Conservation (phyloP, 345 rosid genomes). For the Gossypium anomalum region DNA sequence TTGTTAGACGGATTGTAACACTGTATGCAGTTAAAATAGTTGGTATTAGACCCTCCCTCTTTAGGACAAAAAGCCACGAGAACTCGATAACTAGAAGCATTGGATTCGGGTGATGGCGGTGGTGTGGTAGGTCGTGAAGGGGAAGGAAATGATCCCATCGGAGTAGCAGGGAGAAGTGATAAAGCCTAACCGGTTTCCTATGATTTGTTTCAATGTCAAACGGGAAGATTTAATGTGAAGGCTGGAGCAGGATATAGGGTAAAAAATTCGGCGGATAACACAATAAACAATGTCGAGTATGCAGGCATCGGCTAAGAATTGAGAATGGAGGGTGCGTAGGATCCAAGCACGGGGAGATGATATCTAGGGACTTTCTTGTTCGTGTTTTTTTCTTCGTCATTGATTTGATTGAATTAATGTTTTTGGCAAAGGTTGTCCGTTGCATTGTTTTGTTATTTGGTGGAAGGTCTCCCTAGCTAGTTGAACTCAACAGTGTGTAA, state of each 20-base stretch:
- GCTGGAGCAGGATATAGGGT: neutral
- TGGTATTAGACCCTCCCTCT: constrained; percentile 13
- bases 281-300: constrained; percentile 15
- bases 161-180: neutral
- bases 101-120: constrained; percentile 11
- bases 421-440: constrained; percentile 15
- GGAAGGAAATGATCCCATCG: constrained; percentile 34
- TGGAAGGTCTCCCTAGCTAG: neutral
- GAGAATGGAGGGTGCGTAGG: constrained; percentile 3
- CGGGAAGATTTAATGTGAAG: constrained; percentile 6
- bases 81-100: constrained; percentile 15
- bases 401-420: neutral
- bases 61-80: constrained; percentile 34
- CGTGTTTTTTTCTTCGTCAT: neutral
- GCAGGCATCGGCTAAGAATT: constrained; percentile 27
- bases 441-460: constrained; percentile 7
- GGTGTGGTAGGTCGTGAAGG: neutral
- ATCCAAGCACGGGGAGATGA: constrained; percentile 5
- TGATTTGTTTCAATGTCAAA: constrained; percentile 6
- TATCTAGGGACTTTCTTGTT: constrained; percentile 13
- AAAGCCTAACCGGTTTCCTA: neutral
- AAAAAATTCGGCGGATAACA: constrained; percentile 16
- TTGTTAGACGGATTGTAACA: constrained; percentile 34
- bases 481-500: neutral
- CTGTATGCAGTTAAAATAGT: constrained; percentile 38